Evolutionary conservation across 1,284 basidiomycete species (phyloP).

Genomic region (Naganishia sp.): DNA sequence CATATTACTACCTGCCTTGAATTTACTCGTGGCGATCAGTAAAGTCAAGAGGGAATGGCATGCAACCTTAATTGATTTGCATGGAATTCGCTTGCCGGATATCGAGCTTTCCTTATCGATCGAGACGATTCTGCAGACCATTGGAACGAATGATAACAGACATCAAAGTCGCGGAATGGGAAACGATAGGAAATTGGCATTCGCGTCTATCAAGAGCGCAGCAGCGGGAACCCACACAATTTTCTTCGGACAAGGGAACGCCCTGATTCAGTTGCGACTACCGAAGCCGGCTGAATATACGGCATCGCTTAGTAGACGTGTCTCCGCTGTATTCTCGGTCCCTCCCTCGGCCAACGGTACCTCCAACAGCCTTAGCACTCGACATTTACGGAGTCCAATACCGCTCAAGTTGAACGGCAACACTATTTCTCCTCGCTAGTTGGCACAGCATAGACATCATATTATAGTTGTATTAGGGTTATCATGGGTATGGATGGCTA

Average conservation of each 20-base stretch:
- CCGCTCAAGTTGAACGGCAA: conserved; percentile 25
- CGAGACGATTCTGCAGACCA: background rate
- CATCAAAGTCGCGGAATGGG: too few species aligned
- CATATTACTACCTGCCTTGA: conserved; percentile 5
- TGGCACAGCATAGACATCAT: conserved; percentile 1
- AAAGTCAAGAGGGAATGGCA: conserved; percentile 20
- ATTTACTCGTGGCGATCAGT: conserved; percentile 3
- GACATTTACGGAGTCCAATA: conserved; percentile 11
- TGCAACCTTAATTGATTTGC: conserved; percentile 7
- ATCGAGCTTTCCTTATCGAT: conserved; percentile 11
- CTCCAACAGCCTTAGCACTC: background rate
- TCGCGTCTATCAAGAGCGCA: conserved; percentile 9
- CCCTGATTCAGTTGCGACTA: conserved; percentile 9
- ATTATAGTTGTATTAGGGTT: conserved; percentile 29
- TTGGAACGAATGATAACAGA: background rate
- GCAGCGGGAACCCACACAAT: conserved; percentile 7
- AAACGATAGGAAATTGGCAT: background rate
- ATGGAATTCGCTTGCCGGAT: background rate
- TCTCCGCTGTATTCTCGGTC: conserved; percentile 12
- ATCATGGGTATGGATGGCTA: conserved; percentile 9
- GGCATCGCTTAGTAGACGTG: conserved; percentile 4
- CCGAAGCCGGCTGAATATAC: background rate
- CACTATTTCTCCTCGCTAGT: conserved; percentile 1
- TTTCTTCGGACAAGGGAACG: conserved; percentile 19
- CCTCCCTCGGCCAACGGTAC: conserved; percentile 24